A percentile compares a stretch with the other conserved stretches of the same genome.
These are phyloP conservation scores for Skeletonema marinoi DNA, from an alignment of 108 stramenopile species.

Conservation along the genomic window DNA sequence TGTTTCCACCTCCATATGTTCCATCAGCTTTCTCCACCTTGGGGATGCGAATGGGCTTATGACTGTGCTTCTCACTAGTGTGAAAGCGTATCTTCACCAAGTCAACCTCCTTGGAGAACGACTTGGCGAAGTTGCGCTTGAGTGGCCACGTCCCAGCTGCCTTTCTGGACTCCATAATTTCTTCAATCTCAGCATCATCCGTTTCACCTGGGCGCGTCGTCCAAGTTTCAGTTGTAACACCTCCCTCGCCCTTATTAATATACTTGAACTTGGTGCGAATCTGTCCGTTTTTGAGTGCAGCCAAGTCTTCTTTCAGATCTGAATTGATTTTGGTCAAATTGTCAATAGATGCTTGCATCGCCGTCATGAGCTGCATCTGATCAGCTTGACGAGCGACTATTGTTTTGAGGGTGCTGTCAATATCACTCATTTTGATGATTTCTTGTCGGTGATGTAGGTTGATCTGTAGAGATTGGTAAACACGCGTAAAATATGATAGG, in stretches of 20 bases:
- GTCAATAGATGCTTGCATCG: neutral
- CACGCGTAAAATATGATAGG: neutral
- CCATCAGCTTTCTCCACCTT: neutral
- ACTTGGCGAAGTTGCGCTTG: neutral
- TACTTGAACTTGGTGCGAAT: neutral
- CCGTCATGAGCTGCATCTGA: neutral
- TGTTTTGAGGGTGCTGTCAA: neutral
- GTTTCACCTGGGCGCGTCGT: neutral
- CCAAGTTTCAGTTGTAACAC: neutral
- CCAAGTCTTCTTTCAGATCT: neutral
- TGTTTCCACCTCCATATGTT: constrained; percentile 18
- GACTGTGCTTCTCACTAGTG: constrained; percentile 11
- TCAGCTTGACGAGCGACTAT: neutral
- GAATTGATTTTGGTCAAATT: neutral
- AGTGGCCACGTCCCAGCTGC: neutral
- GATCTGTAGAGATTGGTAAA: neutral
- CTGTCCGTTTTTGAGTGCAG: neutral
- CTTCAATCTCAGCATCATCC: neutral
- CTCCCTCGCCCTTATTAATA: neutral
- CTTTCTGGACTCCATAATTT: neutral
- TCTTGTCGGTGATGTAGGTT: neutral
- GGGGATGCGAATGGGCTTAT: constrained; percentile 26
- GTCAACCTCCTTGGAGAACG: constrained; percentile 6
- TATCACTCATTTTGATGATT: neutral
- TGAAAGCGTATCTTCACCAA: constrained; percentile 27